These are phyloP conservation scores for Diatrype stigma DNA, from an alignment of 2,329 filamentous ascomycete genomes.

Conservation along the genomic window DNA sequence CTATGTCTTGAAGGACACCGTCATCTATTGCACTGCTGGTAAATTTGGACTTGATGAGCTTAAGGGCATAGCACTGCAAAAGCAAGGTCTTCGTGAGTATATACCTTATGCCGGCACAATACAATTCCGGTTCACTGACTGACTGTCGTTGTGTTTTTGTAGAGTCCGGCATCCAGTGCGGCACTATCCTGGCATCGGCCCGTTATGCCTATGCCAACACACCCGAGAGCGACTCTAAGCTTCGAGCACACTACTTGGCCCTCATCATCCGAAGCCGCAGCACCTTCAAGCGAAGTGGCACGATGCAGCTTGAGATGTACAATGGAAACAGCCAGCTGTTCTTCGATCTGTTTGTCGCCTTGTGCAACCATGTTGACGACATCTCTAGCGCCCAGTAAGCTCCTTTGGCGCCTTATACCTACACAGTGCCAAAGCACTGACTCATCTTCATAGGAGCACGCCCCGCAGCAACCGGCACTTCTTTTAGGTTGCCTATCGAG, in stretches of 20 bases:
- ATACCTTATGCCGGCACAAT: too few species aligned
- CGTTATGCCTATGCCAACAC: conserved; percentile 87
- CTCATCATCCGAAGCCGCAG: conserved; percentile 83
- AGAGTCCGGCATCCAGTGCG: conserved; percentile 78
- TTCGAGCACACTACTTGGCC: conserved; percentile 85
- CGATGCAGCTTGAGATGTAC: conserved; percentile 95
- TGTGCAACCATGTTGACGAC: conserved; percentile 85
- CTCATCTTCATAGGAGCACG: conserved; percentile 30
- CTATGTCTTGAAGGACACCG: conserved; percentile 78
- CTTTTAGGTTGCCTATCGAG: conserved; percentile 17
- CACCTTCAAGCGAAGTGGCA: conserved; percentile 90
- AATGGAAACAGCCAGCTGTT: conserved; percentile 77
- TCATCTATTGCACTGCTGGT: conserved; percentile 85
- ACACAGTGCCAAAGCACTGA: conserved; percentile 12
- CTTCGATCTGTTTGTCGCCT: conserved; percentile 89
- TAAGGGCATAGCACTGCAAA: conserved; percentile 78
- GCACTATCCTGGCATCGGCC: conserved; percentile 82
- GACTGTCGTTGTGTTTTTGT: too few species aligned
- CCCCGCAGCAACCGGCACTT: conserved; percentile 43
- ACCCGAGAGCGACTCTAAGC: conserved; percentile 83
- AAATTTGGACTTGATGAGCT: conserved; percentile 80
- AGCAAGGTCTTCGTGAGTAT: conserved; percentile 89
- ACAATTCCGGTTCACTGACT: too few species aligned
- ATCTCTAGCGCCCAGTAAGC: conserved; percentile 55
- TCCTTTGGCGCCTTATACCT: neutral